Percentiles rank a stretch among this genome's conserved stretches.
Conservation (phyloP, 805 yeast species). For the Alloascoidea africana region DNA sequence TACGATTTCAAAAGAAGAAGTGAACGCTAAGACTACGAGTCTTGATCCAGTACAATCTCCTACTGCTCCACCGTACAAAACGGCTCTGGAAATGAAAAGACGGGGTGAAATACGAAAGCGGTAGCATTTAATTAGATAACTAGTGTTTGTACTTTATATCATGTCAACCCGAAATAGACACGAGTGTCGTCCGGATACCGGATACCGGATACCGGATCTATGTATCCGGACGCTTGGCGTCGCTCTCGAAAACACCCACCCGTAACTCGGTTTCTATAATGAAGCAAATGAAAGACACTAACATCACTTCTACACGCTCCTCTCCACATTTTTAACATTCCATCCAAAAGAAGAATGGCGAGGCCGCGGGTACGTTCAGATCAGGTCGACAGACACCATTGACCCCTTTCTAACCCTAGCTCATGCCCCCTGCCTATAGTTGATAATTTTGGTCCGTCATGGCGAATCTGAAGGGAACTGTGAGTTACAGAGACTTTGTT, state of each 20-base stretch:
- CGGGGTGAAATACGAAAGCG: slow-evolving; percentile 35
- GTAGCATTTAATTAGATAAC: no score
- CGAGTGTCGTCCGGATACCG: no score
- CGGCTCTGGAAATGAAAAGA: slow-evolving; percentile 77
- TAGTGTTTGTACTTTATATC: no score
- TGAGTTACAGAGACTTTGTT: slow-evolving; percentile 5
- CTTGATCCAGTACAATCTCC: slow-evolving; percentile 92
- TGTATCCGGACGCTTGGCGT: no score
- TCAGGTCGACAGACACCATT: no score
- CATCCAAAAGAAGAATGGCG: background rate
- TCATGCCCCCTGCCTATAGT: slow-evolving; percentile 17
- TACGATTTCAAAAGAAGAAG: slow-evolving; percentile 31
- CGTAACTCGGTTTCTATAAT: no score
- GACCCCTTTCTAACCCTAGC: slow-evolving; percentile 9
- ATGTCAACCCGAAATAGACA: no score
- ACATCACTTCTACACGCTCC: no score
- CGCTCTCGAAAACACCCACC: no score
- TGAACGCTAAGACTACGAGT: slow-evolving; percentile 24
- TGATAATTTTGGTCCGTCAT: slow-evolving; percentile 72
- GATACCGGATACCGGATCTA: no score
- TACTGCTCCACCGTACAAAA: slow-evolving; percentile 93
- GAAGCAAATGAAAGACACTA: no score
- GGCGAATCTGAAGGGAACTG: slow-evolving; percentile 89
- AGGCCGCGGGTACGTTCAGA: slow-evolving; percentile 3
- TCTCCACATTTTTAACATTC: no score